These are phyloP conservation scores for Gnetum montanum DNA, from an alignment of 75 land plant species.

Conservation along the genomic window DNA sequence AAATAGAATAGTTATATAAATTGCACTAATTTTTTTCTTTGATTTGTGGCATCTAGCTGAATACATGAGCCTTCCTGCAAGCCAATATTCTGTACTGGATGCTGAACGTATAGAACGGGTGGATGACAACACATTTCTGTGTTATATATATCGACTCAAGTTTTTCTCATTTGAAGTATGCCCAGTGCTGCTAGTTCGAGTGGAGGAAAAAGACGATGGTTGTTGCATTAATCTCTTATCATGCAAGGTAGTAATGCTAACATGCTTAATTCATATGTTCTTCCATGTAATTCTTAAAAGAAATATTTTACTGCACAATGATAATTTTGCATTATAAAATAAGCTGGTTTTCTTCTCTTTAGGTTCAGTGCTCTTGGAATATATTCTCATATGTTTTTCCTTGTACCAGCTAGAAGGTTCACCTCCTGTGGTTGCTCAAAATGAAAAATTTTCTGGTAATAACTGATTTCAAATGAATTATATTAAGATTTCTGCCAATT, in stretches of 20 bases:
- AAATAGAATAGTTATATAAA: too few species aligned
- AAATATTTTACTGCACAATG: constrained; percentile 3
- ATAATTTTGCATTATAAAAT: neutral
- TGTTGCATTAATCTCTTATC: constrained; percentile 87
- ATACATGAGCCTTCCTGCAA: constrained; percentile 97
- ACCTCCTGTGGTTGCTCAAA: constrained; percentile 81
- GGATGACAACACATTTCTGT: constrained; percentile 79
- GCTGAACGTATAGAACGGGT: constrained; percentile 90
- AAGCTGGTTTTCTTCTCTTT: neutral
- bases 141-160: constrained; percentile 82
- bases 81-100: constrained; percentile 95
- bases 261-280: too few species aligned
- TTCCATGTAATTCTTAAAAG: neutral
- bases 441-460: constrained; percentile 88
- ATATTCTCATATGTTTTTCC: neutral
- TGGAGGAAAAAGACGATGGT: constrained; percentile 77
- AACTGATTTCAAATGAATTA: neutral
- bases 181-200: constrained; percentile 86
- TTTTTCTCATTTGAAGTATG: constrained; percentile 89
- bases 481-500: too few species aligned
- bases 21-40: neutral
- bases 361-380: constrained; percentile 1
- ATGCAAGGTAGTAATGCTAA: constrained; percentile 51
- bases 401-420: constrained; percentile 77
- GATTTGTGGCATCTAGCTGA: constrained; percentile 45